phyloP scores from a whole-genome alignment of 2,329 filamentous ascomycete species.

The Ceratocystis albifundus region DNA sequence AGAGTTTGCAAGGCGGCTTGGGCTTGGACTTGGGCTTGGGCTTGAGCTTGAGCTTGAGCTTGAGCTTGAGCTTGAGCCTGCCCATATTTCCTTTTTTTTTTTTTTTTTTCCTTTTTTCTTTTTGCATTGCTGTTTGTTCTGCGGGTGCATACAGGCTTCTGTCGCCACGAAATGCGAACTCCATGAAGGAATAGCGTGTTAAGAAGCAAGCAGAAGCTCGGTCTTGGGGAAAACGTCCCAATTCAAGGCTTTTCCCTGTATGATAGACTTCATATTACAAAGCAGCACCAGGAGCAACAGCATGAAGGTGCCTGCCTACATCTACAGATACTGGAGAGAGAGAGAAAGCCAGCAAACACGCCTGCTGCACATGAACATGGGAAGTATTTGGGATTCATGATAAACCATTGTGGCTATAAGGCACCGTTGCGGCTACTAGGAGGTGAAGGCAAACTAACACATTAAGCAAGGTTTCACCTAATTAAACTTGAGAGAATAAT shows the following conservation, averaged over 20 bases:
- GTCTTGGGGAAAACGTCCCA: too few relatives aligned
- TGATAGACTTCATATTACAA: too few relatives aligned
- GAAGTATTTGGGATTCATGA: not conserved
- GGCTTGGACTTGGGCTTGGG: not conserved
- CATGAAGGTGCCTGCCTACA: too few relatives aligned
- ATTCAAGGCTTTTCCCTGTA: not conserved
- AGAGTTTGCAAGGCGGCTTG: constrained; percentile 1
- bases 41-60: not conserved
- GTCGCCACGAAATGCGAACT: too few relatives aligned
- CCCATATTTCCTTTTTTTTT: not conserved
- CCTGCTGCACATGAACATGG: not conserved
- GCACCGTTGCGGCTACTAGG: not conserved
- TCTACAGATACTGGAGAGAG: too few relatives aligned
- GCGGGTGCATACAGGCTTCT: not conserved
- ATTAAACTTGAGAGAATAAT: not conserved
- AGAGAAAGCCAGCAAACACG: not conserved
- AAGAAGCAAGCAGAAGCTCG: too few relatives aligned
- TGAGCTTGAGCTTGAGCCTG: not conserved
- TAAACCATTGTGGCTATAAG: not conserved
- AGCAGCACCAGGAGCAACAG: too few relatives aligned
- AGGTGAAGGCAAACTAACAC: constrained; percentile 7
- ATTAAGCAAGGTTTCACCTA: not conserved
- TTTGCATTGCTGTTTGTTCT: not conserved
- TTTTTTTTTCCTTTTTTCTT: too few relatives aligned
- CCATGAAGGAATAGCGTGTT: too few relatives aligned